phyloP scores from a whole-genome alignment of 2,329 filamentous ascomycete species.

The Fusarium armeniacum region DNA sequence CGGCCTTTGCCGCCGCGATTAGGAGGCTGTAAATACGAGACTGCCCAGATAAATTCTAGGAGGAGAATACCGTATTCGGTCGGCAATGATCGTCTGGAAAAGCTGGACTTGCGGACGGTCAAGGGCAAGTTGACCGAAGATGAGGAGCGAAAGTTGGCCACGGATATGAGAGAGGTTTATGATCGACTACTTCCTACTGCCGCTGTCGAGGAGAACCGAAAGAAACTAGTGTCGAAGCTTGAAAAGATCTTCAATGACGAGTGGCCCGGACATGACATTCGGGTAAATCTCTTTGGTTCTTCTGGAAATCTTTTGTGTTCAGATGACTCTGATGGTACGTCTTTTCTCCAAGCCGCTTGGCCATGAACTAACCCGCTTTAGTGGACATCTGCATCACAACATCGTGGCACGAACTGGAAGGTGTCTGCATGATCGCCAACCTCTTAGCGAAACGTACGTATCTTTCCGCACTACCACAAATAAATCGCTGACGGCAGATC shows the following conservation, averaged over 20 bases:
- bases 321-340: constrained; percentile 92
- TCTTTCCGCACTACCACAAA: neutral
- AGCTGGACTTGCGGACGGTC: constrained; percentile 77
- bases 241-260: constrained; percentile 89
- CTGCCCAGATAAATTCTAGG: constrained; percentile 82
- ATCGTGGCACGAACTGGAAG: constrained; percentile 86
- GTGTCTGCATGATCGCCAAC: constrained; percentile 90
- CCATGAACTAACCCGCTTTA: constrained; percentile 55
- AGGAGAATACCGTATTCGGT: constrained; percentile 93
- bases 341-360: constrained; percentile 6
- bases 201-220: constrained; percentile 81
- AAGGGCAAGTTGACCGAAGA: constrained; percentile 78
- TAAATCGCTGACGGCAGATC: constrained; percentile 56
- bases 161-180: constrained; percentile 89
- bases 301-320: constrained; percentile 96
- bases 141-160: constrained; percentile 81
- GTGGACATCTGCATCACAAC: constrained; percentile 99
- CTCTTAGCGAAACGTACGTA: constrained; percentile 85
- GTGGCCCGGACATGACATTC: constrained; percentile 92
- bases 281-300: constrained; percentile 95
- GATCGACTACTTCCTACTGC: constrained; percentile 85
- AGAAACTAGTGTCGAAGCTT: constrained; percentile 85
- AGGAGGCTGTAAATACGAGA: constrained; percentile 88
- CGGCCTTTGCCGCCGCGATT: constrained; percentile 72
- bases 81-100: constrained; percentile 83